phyloP scores from a whole-genome alignment of 1,284 basidiomycete genomes.

The Trametes hirsuta region DNA sequence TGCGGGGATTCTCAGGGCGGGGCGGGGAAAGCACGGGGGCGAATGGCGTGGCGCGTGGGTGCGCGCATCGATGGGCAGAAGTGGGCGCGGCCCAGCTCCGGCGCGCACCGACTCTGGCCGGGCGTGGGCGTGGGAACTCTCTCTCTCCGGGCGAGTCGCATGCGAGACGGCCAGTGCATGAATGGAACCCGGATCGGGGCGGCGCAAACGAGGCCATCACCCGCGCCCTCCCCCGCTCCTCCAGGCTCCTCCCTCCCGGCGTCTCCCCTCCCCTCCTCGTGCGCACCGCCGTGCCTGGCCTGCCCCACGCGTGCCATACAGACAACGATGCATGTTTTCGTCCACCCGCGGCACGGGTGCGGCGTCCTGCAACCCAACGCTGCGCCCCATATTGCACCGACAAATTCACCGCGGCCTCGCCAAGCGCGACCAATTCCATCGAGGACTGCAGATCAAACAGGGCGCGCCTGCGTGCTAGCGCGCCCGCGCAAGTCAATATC shows the following conservation, averaged over 20 bases:
- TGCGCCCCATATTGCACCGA: too few relatives aligned
- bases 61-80: background rate
- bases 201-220: too few relatives aligned
- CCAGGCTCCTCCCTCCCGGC: too few relatives aligned
- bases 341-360: too few relatives aligned
- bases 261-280: too few relatives aligned
- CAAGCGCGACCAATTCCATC: background rate
- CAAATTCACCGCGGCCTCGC: background rate
- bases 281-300: conserved; percentile 4
- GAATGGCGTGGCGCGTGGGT: background rate
- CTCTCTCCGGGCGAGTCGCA: too few relatives aligned
- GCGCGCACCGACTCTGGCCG: background rate
- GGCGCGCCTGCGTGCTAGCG: background rate
- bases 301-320: background rate
- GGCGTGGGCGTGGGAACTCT: background rate
- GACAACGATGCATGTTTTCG: background rate
- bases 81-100: background rate
- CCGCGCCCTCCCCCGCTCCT: too few relatives aligned
- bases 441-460: background rate
- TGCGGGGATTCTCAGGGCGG: background rate
- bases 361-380: too few relatives aligned
- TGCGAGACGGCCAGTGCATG: too few relatives aligned
- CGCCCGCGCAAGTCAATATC: background rate
- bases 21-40: conserved; percentile 7
- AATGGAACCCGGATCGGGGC: too few relatives aligned